phyloP scores from a whole-genome alignment of 495 filamentous ascomycete species.

The Neurospora sp. region DNA sequence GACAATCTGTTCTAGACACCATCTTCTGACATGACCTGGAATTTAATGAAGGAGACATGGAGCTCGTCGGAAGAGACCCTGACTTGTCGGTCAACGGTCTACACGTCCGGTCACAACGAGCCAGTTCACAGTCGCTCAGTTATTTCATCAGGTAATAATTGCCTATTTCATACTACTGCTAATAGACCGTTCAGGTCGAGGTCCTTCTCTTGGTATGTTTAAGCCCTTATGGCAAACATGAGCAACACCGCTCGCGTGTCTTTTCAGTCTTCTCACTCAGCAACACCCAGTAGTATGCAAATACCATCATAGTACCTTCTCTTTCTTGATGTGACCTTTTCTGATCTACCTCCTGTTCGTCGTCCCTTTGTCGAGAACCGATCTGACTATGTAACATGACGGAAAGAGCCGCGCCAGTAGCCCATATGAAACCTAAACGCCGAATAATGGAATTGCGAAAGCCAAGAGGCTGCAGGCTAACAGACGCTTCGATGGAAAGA shows the following conservation, averaged over 20 bases:
- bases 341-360: not conserved
- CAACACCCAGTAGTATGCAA: not conserved
- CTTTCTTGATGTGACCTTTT: not conserved
- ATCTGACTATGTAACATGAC: not conserved
- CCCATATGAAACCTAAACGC: not conserved
- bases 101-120: not conserved
- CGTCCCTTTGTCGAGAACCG: not conserved
- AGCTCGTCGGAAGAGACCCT: no score
- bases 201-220: not conserved
- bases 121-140: not conserved
- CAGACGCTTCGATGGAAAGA: not conserved
- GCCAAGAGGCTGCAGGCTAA: not conserved
- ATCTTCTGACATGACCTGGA: no score
- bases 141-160: not conserved
- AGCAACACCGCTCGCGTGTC: not conserved
- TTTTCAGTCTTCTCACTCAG: not conserved
- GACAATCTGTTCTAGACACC: no score
- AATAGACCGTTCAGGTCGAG: not conserved
- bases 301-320: not conserved
- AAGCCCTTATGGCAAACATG: not conserved
- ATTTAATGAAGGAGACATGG: no score
- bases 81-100: not conserved
- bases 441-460: not conserved
- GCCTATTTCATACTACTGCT: not conserved
- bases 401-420: not conserved